Base-by-base conservation (phyloP, 495 filamentous ascomycete genomes). In the Hyaloscypha finlandica region DNA sequence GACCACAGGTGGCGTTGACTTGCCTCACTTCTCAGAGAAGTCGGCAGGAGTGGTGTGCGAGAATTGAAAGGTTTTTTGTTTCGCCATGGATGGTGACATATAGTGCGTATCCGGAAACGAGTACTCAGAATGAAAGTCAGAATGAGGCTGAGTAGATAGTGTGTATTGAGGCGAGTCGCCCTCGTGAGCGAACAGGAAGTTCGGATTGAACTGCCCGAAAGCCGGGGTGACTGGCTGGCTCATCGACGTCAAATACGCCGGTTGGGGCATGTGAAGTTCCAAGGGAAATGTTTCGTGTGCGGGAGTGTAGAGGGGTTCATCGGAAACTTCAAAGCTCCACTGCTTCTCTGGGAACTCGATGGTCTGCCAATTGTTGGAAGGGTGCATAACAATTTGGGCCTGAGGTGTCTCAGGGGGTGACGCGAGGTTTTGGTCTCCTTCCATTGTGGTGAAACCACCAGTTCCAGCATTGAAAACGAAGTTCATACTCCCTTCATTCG, bases 321-420 rank as follows among this genome's bases (percentile, higher is more conserved):
- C 73, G 2, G 67, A 60, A 19, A 66, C 65, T 19, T 75, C 71
- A 32, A 60, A 75, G 12, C 54, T 48, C 70, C 70, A 72, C 52
- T 61, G 65, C 55, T 61, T 70, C 16, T 72, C 65, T 0, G 56
- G 35, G 35, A 61, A 61, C 8, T 71, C 69, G 3, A 59, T 33
- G 31, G 6, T 61, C 6, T 57, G 51, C 66, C 67, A 69, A 0
- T 42, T 58, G 63, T 59, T 70, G 16, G 5, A 14, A 11, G 60
- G 30, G 8, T 66, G 48, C 8, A 65, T 6, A 9, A 22, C 55
- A 19, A 73, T 16, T 4, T 61, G 65, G 48, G 58, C 64, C 37
- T 73, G 71, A 16, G 73, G 73, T 37, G 73, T 74, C 60, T 72
- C 73, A 32, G 73, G 73, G 55, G 73, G 73, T 11, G 73, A 74